A percentile compares a stretch with the other conserved stretches of the same genome.
phyloP scores from a whole-genome alignment of 1,284 basidiomycete genomes.

The Apiotrichum brassicae region DNA sequence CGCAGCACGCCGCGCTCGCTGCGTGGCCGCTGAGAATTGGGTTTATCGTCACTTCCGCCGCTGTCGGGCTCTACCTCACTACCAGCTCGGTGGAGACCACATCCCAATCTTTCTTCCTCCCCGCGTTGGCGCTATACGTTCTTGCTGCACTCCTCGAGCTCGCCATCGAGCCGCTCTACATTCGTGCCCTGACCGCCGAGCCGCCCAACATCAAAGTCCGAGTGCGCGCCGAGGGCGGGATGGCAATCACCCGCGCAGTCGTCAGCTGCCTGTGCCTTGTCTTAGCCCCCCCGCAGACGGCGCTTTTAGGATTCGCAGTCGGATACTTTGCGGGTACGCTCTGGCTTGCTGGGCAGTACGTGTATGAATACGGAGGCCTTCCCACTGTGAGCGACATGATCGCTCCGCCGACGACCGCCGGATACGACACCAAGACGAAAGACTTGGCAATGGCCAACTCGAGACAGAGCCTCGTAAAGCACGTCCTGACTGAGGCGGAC shows the following conservation, averaged over 20 bases:
- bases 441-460: constrained; percentile 58
- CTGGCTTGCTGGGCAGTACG: constrained; percentile 43
- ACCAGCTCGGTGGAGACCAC: constrained; percentile 53
- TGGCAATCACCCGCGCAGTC: constrained; percentile 66
- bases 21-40: constrained; percentile 60
- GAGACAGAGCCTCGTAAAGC: constrained; percentile 63
- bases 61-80: constrained; percentile 53
- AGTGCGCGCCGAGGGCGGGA: constrained; percentile 73
- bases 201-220: constrained; percentile 57
- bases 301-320: constrained; percentile 71
- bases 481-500: constrained; percentile 91
- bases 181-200: constrained; percentile 60
- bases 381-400: background rate
- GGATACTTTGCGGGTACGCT: constrained; percentile 70
- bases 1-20: constrained; percentile 12
- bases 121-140: constrained; percentile 64
- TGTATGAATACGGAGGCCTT: constrained; percentile 25
- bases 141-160: constrained; percentile 69
- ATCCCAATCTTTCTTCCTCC: constrained; percentile 59
- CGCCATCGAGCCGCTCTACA: constrained; percentile 74
- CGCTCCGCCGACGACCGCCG: background rate
- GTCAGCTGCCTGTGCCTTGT: constrained; percentile 60
- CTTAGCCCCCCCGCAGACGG: constrained; percentile 46
- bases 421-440: constrained; percentile 11
- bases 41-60: constrained; percentile 53